Evolutionary conservation across 2,329 filamentous ascomycete genomes (phyloP).

Genomic region (Ophiocordyceps robertsii): DNA sequence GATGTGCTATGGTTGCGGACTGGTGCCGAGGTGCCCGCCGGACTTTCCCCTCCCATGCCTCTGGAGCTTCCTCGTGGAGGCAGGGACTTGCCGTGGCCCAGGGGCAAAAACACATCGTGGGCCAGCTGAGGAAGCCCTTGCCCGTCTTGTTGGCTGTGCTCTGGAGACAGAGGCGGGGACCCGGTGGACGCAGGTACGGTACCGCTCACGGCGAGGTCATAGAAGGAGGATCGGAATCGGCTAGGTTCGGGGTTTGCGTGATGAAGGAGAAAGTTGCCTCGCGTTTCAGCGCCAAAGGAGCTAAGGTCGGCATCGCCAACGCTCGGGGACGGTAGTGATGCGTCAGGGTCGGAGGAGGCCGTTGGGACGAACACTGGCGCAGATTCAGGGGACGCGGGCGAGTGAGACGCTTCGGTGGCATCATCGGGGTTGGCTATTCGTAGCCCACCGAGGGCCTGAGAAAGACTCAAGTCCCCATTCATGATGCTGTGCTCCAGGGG

Average conservation of each 20-base stretch:
- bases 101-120: neutral
- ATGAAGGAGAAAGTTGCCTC: neutral
- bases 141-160: slow-evolving; percentile 51
- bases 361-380: slow-evolving; percentile 1
- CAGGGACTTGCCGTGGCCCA: slow-evolving; percentile 35
- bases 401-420: slow-evolving; percentile 23
- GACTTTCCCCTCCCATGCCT: slow-evolving; percentile 54
- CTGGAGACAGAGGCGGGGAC: slow-evolving; percentile 37
- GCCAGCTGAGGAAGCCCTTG: neutral
- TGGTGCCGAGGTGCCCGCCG: slow-evolving; percentile 31
- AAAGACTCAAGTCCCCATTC: slow-evolving; percentile 87
- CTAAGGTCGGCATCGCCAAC: slow-evolving; percentile 7
- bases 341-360: neutral
- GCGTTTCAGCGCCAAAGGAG: neutral
- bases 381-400: slow-evolving; percentile 1
- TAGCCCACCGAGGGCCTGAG: slow-evolving; percentile 81
- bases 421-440: slow-evolving; percentile 95
- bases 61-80: slow-evolving; percentile 68
- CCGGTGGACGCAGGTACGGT: neutral
- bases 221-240: slow-evolving; percentile 31
- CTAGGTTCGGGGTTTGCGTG: slow-evolving; percentile 5
- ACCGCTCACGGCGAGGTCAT: slow-evolving; percentile 9
- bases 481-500: slow-evolving; percentile 36
- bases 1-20: slow-evolving; percentile 10
- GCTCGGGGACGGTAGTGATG: neutral